Evolutionary conservation across 2,329 filamentous ascomycete species (phyloP), one percentile per base, ranked within the genome.

Genomic region (Simplicillium sp.): DNA sequence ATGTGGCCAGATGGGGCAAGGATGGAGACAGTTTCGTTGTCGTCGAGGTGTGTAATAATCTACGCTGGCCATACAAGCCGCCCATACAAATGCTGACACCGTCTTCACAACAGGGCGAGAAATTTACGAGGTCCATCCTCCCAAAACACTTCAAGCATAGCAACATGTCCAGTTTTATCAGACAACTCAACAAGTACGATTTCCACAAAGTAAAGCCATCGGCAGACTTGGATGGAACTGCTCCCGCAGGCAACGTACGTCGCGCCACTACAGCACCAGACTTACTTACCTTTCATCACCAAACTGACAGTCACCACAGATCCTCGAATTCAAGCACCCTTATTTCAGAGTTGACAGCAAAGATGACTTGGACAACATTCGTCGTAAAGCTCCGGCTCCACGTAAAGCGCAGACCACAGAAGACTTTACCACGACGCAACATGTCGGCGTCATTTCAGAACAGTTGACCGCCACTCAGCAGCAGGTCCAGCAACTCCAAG

Each of bases 131-230:
- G 61, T 84, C 86, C 32, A 94, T 98, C 53, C 77, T 98, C 13
- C 92, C 92, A 3, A 96, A 97, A 59, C 88, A 97, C 56, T 98
- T 98, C 72, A 98, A 98, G 65, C 92, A 97, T 66, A 94, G 87
- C 75, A 96, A 96, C 61, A 96, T 96, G 67, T 89, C 89, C 28
- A 95, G 88, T 64, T 96, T 96, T 58, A 89, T 96, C 44, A 84
- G 89, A 37, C 89, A 96, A 60, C 69, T 96, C 44, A 96, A 96
- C 69, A 96, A 96, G 60, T 96, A 94, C 62, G 89, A 95, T 58
- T 98, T 98, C 53, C 92, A 98, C 71, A 98, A 98, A 71, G 89
- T 97, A 48, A 79, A 92, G 47, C 62, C 63, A 13, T 61, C 62
- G 3, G 60, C 57, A 38, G 63, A 66, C 36, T 54, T 54, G 43